phyloP scores from a whole-genome alignment of 371 early-diverging fungal genomes.

The Mucor piriformis region DNA sequence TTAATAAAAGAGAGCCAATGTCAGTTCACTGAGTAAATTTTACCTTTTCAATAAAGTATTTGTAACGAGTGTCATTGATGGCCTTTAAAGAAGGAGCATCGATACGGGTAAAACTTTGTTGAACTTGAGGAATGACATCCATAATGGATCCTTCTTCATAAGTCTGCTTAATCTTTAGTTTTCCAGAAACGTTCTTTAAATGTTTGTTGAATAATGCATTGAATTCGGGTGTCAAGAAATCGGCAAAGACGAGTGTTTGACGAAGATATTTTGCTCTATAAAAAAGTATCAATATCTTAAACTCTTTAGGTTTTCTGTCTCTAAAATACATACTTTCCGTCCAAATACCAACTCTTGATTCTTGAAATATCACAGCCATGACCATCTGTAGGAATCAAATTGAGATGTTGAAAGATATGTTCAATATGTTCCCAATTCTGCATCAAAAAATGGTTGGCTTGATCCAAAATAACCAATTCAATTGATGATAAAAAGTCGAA shows the following conservation, averaged over 20 bases:
- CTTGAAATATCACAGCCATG: slow-evolving; percentile 96
- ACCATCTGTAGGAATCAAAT: slow-evolving; percentile 82
- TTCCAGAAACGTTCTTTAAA: slow-evolving; percentile 78
- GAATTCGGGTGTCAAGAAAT: slow-evolving; percentile 86
- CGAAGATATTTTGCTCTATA: slow-evolving; percentile 79
- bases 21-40: not conserved
- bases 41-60: slow-evolving; percentile 82
- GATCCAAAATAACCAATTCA: slow-evolving; percentile 88
- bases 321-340: slow-evolving; percentile 58
- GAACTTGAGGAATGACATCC: slow-evolving; percentile 78
- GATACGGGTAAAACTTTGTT: slow-evolving; percentile 81
- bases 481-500: slow-evolving; percentile 94
- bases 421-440: slow-evolving; percentile 98
- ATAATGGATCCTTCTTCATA: slow-evolving; percentile 71
- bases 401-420: slow-evolving; percentile 82
- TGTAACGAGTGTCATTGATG: slow-evolving; percentile 83
- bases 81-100: slow-evolving; percentile 59
- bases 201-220: slow-evolving; percentile 80
- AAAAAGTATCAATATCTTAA: not conserved
- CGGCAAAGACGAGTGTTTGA: slow-evolving; percentile 84
- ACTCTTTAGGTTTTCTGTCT: not conserved
- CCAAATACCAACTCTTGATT: slow-evolving; percentile 84
- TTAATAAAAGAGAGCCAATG: not conserved
- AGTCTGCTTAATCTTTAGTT: slow-evolving; percentile 66
- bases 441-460: slow-evolving; percentile 87